These are phyloP conservation scores for Pseudocercospora musae DNA, from an alignment of 2,329 filamentous ascomycete species.

Conservation along the genomic window DNA sequence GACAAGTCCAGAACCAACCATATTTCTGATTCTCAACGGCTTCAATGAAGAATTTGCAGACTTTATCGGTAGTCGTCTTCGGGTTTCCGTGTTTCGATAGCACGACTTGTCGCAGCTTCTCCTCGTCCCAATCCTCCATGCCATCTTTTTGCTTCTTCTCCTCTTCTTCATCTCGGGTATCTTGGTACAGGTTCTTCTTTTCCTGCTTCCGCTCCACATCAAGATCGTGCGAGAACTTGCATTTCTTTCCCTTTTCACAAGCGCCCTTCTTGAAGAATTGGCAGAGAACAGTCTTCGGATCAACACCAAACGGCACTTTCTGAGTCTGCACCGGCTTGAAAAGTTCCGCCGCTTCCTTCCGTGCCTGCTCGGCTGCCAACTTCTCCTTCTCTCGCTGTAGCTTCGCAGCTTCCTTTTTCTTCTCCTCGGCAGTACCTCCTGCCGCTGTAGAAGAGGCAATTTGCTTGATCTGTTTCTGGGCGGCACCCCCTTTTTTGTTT, in stretches of 20 bases:
- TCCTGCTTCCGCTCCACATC: slow-evolving; percentile 85
- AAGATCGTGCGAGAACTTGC: slow-evolving; percentile 94
- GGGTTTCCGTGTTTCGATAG: slow-evolving; percentile 97
- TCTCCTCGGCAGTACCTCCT: slow-evolving; percentile 81
- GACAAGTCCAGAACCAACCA: slow-evolving; percentile 98
- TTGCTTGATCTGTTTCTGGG: slow-evolving; percentile 86
- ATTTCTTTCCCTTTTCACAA: slow-evolving; percentile 94
- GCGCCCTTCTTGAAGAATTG: slow-evolving; percentile 96
- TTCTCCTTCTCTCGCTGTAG: slow-evolving; percentile 77
- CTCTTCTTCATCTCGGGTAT: slow-evolving; percentile 68
- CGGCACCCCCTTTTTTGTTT: slow-evolving; percentile 93
- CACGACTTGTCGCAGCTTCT: slow-evolving; percentile 86
- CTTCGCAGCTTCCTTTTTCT: slow-evolving; percentile 68
- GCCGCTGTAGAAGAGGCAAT: slow-evolving; percentile 70
- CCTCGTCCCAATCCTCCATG: slow-evolving; percentile 96
- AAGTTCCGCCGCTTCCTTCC: slow-evolving; percentile 73
- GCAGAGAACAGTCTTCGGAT: slow-evolving; percentile 95
- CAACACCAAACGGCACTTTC: slow-evolving; percentile 95
- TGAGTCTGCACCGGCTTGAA: slow-evolving; percentile 94
- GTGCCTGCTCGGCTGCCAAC: slow-evolving; percentile 80
- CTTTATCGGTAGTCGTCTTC: slow-evolving; percentile 91
- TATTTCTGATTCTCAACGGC: slow-evolving; percentile 98
- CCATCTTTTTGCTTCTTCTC: slow-evolving; percentile 80
- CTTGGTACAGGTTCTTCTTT: slow-evolving; percentile 88
- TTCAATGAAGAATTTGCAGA: slow-evolving; percentile 97